Conservation (phyloP, 805 yeast genomes). For the Wickerhamiella kurtzmanii region DNA sequence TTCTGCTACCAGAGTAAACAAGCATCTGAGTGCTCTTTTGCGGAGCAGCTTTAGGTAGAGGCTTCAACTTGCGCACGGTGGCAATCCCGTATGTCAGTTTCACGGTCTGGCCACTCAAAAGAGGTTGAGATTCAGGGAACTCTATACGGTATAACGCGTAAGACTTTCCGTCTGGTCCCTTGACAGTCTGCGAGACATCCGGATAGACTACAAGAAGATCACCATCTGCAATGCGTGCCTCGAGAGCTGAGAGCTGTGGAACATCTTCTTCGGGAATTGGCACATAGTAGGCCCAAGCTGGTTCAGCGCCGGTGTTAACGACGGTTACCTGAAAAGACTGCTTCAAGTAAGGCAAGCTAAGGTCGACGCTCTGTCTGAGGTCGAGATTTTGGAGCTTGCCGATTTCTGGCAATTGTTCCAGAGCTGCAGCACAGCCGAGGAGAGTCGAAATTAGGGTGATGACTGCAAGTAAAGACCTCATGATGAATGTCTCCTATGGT, state of each 20-base stretch:
- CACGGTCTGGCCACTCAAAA: constrained; percentile 46
- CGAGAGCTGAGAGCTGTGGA: constrained; percentile 34
- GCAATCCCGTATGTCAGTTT: constrained; percentile 33
- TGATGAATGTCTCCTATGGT: neutral
- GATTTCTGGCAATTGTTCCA: neutral
- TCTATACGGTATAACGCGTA: constrained; percentile 29
- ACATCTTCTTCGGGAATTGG: constrained; percentile 40
- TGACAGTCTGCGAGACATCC: constrained; percentile 20
- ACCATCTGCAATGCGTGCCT: constrained; percentile 26
- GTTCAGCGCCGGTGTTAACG: constrained; percentile 43
- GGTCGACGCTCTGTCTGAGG: constrained; percentile 46
- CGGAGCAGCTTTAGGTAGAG: constrained; percentile 51
- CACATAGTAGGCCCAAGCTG: constrained; percentile 43
- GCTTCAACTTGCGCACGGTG: constrained; percentile 26
- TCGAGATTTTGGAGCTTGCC: constrained; percentile 45
- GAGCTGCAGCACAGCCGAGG: neutral
- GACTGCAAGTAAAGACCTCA: neutral
- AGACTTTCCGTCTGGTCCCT: neutral
- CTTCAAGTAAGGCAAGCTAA: constrained; percentile 49
- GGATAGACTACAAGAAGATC: constrained; percentile 18
- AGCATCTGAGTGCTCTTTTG: constrained; percentile 52
- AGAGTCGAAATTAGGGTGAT: neutral
- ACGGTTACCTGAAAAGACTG: constrained; percentile 45
- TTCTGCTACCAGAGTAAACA: constrained; percentile 39
- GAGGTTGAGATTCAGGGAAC: constrained; percentile 40